These are phyloP conservation scores for Scutellaria galericulata DNA, from an alignment of 257 asterid genomes.

Conservation along the genomic window DNA sequence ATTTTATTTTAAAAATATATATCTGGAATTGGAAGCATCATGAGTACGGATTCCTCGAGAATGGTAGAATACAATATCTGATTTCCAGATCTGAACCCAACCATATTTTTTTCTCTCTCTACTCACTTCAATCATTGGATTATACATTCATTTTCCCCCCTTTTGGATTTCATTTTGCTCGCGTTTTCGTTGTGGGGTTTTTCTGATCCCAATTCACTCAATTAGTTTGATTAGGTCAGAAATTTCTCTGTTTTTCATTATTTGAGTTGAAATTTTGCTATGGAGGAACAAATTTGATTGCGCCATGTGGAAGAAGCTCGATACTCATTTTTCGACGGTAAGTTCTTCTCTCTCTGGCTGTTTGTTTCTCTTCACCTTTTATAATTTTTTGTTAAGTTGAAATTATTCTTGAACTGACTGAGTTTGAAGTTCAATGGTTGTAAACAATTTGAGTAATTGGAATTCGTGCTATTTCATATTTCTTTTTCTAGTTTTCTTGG, in stretches of 20 bases:
- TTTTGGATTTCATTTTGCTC: background rate
- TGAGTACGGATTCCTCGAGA: constrained; percentile 35
- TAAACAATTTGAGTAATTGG: constrained; percentile 11
- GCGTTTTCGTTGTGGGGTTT: constrained; percentile 1
- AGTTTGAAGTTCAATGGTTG: constrained; percentile 17
- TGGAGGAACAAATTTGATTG: constrained; percentile 40
- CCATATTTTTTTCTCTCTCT: constrained; percentile 24
- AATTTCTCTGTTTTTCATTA: background rate
- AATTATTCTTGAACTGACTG: constrained; percentile 18
- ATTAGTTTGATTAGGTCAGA: constrained; percentile 28
- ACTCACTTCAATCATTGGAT: constrained; percentile 33
- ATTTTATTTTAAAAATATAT: background rate
- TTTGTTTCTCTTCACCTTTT: background rate
- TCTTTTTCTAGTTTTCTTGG: too few species aligned
- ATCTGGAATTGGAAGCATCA: constrained; percentile 3
- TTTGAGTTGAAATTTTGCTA: constrained; percentile 22
- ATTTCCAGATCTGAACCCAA: constrained; percentile 46
- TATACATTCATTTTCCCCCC: background rate
- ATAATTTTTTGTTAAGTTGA: background rate
- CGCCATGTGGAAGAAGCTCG: constrained; percentile 74
- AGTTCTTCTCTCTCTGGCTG: constrained; percentile 32
- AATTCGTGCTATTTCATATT: background rate
- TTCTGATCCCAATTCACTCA: too few species aligned
- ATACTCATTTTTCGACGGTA: constrained; percentile 74
- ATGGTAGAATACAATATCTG: constrained; percentile 28